These are phyloP conservation scores for Mycena rebaudengoi DNA, from an alignment of 768 basidiomycete species.

Conservation along the genomic window DNA sequence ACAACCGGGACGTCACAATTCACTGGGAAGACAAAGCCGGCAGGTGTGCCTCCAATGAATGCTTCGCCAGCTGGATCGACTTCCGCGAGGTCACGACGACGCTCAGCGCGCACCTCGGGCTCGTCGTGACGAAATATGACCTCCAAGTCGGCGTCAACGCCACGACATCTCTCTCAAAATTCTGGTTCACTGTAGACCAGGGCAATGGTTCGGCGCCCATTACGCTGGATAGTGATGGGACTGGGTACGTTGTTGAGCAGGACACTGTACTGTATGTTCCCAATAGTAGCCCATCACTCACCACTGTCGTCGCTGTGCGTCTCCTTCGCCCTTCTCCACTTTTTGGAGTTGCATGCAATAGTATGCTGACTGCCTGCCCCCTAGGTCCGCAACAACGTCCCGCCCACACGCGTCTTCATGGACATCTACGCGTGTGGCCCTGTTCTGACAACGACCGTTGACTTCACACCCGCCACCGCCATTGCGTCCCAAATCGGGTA, in stretches of 20 bases:
- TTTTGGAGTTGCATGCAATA: neutral
- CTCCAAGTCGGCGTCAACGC: slow-evolving; percentile 51
- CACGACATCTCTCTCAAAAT: slow-evolving; percentile 49
- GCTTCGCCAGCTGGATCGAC: slow-evolving; percentile 36
- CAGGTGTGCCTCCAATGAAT: neutral
- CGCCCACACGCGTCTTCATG: slow-evolving; percentile 36
- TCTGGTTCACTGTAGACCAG: slow-evolving; percentile 59
- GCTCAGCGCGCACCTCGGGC: slow-evolving; percentile 38
- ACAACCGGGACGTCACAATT: slow-evolving; percentile 33
- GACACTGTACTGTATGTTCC: slow-evolving; percentile 53
- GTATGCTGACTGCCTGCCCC: too few relatives aligned
- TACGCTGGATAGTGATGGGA: slow-evolving; percentile 49
- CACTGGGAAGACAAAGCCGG: slow-evolving; percentile 29
- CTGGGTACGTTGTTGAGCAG: slow-evolving; percentile 48
- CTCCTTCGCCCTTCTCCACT: neutral
- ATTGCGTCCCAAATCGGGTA: slow-evolving; percentile 35
- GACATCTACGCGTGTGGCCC: slow-evolving; percentile 33
- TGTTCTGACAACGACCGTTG: slow-evolving; percentile 34
- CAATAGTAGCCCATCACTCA: slow-evolving; percentile 41
- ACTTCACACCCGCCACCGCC: slow-evolving; percentile 31
- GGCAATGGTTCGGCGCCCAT: slow-evolving; percentile 47
- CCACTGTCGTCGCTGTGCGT: slow-evolving; percentile 36
- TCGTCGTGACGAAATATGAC: slow-evolving; percentile 48
- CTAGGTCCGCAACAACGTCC: slow-evolving; percentile 36
- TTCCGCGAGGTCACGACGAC: slow-evolving; percentile 47